phyloP scores from a whole-genome alignment of 495 filamentous ascomycete species.

The Penicillium coffeae region DNA sequence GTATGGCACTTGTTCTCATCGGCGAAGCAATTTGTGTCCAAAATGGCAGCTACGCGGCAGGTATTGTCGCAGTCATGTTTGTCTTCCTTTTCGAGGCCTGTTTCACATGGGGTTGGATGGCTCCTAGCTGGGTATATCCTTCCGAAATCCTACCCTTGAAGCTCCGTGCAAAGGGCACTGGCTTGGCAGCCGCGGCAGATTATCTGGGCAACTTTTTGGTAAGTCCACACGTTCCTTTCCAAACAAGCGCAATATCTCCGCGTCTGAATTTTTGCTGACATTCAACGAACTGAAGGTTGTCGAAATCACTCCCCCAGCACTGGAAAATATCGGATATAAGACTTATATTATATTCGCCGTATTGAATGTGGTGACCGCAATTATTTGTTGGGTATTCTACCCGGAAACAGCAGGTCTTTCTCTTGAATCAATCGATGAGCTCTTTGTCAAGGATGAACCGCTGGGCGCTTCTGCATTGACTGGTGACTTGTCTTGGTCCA shows the following conservation, averaged over 20 bases:
- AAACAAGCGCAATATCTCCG: too few species aligned
- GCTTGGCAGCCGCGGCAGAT: conserved; percentile 24
- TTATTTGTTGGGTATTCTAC: conserved; percentile 38
- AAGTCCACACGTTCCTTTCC: neutral
- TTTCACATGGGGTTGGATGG: conserved; percentile 35
- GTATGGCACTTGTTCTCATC: conserved; percentile 26
- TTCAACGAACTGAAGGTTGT: conserved; percentile 6
- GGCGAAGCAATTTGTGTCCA: conserved; percentile 25
- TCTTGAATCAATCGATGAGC: too few species aligned
- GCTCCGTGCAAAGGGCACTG: conserved; percentile 28
- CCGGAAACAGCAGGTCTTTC: too few species aligned
- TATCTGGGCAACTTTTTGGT: conserved; percentile 20
- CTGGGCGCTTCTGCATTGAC: too few species aligned
- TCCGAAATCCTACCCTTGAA: conserved; percentile 28
- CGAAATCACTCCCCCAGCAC: conserved; percentile 21
- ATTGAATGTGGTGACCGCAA: conserved; percentile 25
- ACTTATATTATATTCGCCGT: conserved; percentile 40
- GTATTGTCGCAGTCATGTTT: conserved; percentile 26
- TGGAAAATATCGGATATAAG: conserved; percentile 22
- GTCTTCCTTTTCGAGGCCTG: conserved; percentile 32
- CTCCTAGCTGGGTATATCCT: conserved; percentile 32
- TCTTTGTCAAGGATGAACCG: too few species aligned
- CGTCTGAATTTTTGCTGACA: too few species aligned
- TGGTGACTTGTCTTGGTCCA: too few species aligned
- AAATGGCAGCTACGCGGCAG: conserved; percentile 12